phyloP scores from a whole-genome alignment of 495 filamentous ascomycete species.

The Staphylotrichum tortipilum region DNA sequence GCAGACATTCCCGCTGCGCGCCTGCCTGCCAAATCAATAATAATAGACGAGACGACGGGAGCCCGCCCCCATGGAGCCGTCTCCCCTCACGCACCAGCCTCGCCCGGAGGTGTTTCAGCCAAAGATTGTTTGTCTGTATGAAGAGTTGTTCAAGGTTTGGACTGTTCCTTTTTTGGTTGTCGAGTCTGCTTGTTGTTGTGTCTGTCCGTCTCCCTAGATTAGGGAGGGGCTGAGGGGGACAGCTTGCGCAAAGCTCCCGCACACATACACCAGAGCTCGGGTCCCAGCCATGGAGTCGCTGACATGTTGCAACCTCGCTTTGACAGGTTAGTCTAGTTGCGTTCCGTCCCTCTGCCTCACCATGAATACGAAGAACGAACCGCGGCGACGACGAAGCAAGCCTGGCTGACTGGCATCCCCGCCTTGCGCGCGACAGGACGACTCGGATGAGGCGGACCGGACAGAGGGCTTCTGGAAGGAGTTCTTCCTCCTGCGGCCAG shows the following conservation, averaged over 20 bases:
- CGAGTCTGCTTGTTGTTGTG: too few species aligned
- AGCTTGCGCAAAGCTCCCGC: neutral
- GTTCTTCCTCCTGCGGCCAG: slow-evolving; percentile 82
- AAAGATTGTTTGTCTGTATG: slow-evolving; percentile 86
- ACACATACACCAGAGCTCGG: neutral
- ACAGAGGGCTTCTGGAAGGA: slow-evolving; percentile 93
- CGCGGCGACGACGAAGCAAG: neutral
- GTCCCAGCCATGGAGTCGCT: neutral
- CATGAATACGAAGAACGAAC: neutral
- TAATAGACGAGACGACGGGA: too few species aligned
- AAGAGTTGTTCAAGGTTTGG: slow-evolving; percentile 72
- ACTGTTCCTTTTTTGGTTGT: neutral
- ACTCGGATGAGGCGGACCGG: slow-evolving; percentile 54
- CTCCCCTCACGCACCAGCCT: slow-evolving; percentile 86
- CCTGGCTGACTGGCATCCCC: neutral
- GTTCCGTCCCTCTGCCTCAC: too few species aligned
- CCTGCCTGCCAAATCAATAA: too few species aligned
- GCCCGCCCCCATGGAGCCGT: slow-evolving; percentile 65
- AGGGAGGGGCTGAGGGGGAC: too few species aligned
- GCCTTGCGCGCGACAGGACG: slow-evolving; percentile 25
- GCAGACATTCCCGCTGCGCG: neutral
- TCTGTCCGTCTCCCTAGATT: too few species aligned
- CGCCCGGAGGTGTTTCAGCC: slow-evolving; percentile 86
- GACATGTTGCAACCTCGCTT: neutral
- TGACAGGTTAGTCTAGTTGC: neutral